Percentiles rank a stretch among this genome's conserved stretches.
phyloP scores from a whole-genome alignment of 2,329 filamentous ascomycete genomes.

The Biscogniauxia sp. region DNA sequence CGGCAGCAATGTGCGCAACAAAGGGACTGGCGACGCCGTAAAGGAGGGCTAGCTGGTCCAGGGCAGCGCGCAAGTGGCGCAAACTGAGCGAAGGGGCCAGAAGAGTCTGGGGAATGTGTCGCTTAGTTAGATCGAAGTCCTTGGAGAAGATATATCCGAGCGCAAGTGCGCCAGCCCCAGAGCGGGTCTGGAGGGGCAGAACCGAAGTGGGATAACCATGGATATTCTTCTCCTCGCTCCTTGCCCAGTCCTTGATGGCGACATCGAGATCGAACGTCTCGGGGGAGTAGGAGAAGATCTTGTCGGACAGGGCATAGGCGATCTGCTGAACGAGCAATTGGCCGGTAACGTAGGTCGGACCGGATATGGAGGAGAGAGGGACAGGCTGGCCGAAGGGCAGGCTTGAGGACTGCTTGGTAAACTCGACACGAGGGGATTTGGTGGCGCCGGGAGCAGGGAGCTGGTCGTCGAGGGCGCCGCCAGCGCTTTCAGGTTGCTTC shows the following conservation, averaged over 20 bases:
- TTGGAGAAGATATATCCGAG: slow-evolving; percentile 97
- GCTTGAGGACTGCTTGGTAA: slow-evolving; percentile 47
- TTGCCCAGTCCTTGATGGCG: slow-evolving; percentile 76
- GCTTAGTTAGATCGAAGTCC: slow-evolving; percentile 90
- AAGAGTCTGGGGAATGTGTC: slow-evolving; percentile 87
- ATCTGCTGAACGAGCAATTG: slow-evolving; percentile 95
- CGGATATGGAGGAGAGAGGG: slow-evolving; percentile 63
- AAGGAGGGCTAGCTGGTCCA: slow-evolving; percentile 89
- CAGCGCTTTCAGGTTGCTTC: slow-evolving; percentile 38
- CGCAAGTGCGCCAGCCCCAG: slow-evolving; percentile 85
- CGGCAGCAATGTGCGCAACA: slow-evolving; percentile 86
- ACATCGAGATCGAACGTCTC: slow-evolving; percentile 89
- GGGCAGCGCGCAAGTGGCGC: slow-evolving; percentile 72
- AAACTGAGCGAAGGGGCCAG: slow-evolving; percentile 83
- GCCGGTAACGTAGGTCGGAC: slow-evolving; percentile 88
- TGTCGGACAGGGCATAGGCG: slow-evolving; percentile 91
- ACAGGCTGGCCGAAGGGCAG: slow-evolving; percentile 58
- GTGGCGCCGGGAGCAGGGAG: slow-evolving; percentile 29
- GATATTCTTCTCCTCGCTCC: slow-evolving; percentile 69
- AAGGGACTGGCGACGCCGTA: slow-evolving; percentile 92
- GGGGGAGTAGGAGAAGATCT: slow-evolving; percentile 95
- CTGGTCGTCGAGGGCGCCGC: slow-evolving; percentile 31
- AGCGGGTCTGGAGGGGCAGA: slow-evolving; percentile 78
- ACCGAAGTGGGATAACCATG: slow-evolving; percentile 78
- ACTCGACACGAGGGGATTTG: slow-evolving; percentile 31